phyloP scores from a whole-genome alignment of 75 land plant genomes.

The Adiantum capillusveneris region DNA sequence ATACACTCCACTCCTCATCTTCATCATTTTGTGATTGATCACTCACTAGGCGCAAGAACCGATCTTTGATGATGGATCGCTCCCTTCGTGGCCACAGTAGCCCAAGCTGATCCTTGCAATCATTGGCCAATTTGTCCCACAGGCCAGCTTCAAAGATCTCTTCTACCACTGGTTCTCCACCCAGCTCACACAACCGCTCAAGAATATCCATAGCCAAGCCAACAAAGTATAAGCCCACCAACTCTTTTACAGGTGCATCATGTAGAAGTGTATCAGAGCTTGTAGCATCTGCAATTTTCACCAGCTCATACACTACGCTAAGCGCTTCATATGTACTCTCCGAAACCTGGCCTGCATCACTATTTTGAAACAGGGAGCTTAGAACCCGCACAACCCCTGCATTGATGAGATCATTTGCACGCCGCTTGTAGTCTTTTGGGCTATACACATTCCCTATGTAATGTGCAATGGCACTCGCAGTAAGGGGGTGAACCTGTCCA shows the following conservation, averaged over 20 bases:
- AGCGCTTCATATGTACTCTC: slow-evolving; percentile 1
- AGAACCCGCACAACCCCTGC: slow-evolving; percentile 8
- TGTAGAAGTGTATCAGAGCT: neutral
- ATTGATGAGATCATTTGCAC: slow-evolving; percentile 2
- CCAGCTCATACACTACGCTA: slow-evolving; percentile 4
- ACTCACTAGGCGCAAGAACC: neutral
- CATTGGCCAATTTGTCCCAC: neutral
- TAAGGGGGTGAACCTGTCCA: neutral
- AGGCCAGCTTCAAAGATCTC: slow-evolving; percentile 3
- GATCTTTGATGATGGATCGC: slow-evolving; percentile 1
- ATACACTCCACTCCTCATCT: neutral
- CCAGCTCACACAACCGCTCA: neutral
- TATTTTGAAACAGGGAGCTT: neutral
- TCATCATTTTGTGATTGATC: neutral
- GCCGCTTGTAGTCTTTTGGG: slow-evolving; percentile 6
- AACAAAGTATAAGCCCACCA: slow-evolving; percentile 2
- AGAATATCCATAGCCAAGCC: slow-evolving; percentile 5
- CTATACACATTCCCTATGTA: slow-evolving; percentile 6
- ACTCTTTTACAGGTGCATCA: slow-evolving; percentile 7
- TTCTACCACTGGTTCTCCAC: neutral
- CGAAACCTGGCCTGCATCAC: neutral
- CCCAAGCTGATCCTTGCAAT: neutral
- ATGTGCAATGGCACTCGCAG: slow-evolving; percentile 6
- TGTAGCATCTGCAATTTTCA: neutral
- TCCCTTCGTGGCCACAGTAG: neutral